phyloP scores from a whole-genome alignment of 164 flowering plant species.

The Nymphaea colorata region DNA sequence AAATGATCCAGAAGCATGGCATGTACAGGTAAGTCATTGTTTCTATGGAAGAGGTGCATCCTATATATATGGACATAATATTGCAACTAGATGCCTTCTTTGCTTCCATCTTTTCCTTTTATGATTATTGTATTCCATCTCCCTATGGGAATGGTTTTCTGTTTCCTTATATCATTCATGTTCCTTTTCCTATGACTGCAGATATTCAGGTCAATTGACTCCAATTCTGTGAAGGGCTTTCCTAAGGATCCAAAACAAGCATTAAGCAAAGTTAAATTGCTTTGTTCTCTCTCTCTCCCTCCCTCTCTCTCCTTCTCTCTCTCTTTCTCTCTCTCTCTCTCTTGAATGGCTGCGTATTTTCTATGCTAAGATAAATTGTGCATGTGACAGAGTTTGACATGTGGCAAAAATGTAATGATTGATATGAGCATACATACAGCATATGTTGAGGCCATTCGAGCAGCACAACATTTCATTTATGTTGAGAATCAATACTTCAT shows the following conservation, averaged over 20 bases:
- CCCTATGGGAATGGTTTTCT: not conserved
- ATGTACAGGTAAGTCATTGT: conserved; percentile 57
- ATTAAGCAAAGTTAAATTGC: conserved; percentile 35
- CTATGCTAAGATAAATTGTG: no score
- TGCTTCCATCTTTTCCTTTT: not conserved
- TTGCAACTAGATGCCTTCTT: not conserved
- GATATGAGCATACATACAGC: conserved; percentile 99
- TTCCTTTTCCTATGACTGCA: conserved; percentile 13
- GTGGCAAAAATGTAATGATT: conserved; percentile 86
- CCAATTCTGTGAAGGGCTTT: conserved; percentile 79
- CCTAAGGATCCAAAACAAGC: conserved; percentile 87
- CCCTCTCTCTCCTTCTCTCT: not conserved
- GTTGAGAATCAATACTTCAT: conserved; percentile 95
- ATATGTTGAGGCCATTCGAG: conserved; percentile 83
- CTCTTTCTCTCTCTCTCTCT: not conserved
- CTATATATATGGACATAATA: no score
- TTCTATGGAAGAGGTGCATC: no score
- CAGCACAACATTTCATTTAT: conserved; percentile 92
- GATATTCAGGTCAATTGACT: conserved; percentile 94
- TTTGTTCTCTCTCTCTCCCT: not conserved
- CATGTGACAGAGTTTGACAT: conserved; percentile 61
- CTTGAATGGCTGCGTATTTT: no score
- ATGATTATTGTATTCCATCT: not conserved
- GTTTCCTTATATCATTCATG: not conserved
- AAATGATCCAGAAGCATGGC: conserved; percentile 83